Evolutionary conservation across 1,284 basidiomycete genomes (phyloP).

Genomic region (Pulveroboletus sp.): DNA sequence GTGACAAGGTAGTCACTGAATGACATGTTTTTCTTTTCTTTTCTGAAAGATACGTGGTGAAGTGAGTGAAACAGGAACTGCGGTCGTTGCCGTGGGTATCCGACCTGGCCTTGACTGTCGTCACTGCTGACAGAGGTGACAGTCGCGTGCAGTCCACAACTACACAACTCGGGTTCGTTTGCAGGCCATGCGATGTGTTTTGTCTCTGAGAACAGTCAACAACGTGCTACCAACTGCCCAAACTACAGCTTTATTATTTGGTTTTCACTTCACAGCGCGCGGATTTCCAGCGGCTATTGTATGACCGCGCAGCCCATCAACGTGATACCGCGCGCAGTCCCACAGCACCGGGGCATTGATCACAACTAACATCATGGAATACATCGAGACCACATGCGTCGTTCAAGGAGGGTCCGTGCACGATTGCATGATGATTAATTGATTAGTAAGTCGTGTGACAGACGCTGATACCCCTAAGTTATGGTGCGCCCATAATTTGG

Average conservation of each 20-base stretch:
- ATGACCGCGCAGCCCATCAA: background rate
- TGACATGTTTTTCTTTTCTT: constrained; percentile 38
- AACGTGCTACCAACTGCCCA: no score
- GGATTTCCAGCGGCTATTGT: background rate
- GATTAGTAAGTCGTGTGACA: constrained; percentile 19
- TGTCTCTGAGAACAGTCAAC: no score
- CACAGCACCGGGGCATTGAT: background rate
- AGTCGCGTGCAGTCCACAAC: background rate
- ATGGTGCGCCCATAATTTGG: background rate
- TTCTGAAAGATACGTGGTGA: background rate
- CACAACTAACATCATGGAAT: background rate
- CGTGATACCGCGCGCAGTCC: background rate
- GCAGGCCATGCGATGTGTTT: no score
- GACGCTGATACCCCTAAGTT: constrained; percentile 4
- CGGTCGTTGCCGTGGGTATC: constrained; percentile 16
- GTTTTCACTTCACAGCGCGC: background rate
- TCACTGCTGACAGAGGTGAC: background rate
- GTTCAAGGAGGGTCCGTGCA: constrained; percentile 3
- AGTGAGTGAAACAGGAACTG: background rate
- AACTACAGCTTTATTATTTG: no score
- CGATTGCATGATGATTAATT: no score
- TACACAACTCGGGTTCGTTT: background rate
- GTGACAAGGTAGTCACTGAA: constrained; percentile 61
- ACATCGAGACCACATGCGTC: background rate
- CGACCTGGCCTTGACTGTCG: background rate